These are phyloP conservation scores for Pontederia paniculata DNA, from an alignment of 176 grass and related monocot genomes.

Conservation along the genomic window DNA sequence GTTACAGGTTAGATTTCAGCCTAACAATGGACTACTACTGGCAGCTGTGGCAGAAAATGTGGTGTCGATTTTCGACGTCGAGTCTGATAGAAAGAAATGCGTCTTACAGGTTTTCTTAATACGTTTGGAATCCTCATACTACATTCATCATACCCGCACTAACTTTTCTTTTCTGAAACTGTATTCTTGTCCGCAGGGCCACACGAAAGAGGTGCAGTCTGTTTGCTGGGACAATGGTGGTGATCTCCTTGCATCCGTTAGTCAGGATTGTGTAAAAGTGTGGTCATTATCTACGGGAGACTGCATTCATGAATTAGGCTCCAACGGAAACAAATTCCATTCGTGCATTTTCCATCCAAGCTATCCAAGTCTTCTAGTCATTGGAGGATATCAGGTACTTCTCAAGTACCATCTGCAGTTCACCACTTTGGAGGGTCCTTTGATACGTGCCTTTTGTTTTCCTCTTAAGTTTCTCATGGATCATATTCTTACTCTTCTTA, in stretches of 20 bases:
- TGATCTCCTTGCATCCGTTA: constrained; percentile 73
- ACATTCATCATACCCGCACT: neutral
- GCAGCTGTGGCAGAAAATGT: constrained; percentile 69
- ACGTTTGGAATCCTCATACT: neutral
- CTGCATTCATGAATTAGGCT: constrained; percentile 85
- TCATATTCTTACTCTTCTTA: neutral
- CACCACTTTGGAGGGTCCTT: neutral
- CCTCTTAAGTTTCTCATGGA: neutral
- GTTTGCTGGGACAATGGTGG: constrained; percentile 92
- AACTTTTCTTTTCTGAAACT: neutral
- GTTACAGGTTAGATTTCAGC: constrained; percentile 92
- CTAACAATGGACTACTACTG: constrained; percentile 55
- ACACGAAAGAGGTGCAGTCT: constrained; percentile 73
- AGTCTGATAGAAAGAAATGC: constrained; percentile 54
- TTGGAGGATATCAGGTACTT: constrained; percentile 82
- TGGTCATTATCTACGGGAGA: constrained; percentile 78
- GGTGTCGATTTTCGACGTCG: constrained; percentile 75
- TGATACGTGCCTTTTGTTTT: neutral
- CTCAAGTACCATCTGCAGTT: neutral
- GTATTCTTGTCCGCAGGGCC: constrained; percentile 43
- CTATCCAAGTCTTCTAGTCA: constrained; percentile 72
- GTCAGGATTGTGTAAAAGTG: constrained; percentile 91
- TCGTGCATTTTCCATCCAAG: constrained; percentile 89
- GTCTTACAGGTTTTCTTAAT: constrained; percentile 47
- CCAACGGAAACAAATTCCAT: constrained; percentile 95